Evolutionary conservation across 129 eudicot genomes (phyloP), one percentile per base, ranked within the genome.

Genomic region (Pittosporum tobira): DNA sequence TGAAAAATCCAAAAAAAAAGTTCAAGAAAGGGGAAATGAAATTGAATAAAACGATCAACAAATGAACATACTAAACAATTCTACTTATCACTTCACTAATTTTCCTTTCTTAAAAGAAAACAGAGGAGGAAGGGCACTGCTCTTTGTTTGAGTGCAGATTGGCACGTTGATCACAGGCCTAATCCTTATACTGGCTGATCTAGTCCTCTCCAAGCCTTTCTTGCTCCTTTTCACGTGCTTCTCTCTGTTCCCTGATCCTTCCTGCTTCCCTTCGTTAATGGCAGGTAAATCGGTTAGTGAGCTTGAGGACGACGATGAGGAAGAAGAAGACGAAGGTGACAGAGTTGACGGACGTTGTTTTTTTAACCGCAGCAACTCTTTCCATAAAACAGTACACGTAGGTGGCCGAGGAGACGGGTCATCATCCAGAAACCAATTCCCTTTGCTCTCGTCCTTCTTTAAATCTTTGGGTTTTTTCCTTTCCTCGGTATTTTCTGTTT

Each of bases 331-430:
- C 18, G 96, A 79, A 0, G 84, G 68, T 5, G 82, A 78, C 16
- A 79, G 51, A 0, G 95, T 67, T 22, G 94, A 73, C 0, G 81
- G 70, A 1, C 86, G 57, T 42, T 75, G 88, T 49, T 85, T 90
- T 70, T 70, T 90, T 69, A 90, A 67, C 64, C 93, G 61, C 6
- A 85, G 30, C 47, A 90, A 52, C 56, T 90, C 97, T 51, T 90
- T 90, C 97, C 97, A 90, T 58, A 90, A 64, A 63, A 90, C 97
- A 16, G 94, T 85, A 68, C 97, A 85, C 26, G 71, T 85, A 6
- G 95, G 97, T 3, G 95, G 97, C 62, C 97, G 73, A 3, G 97
- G 97, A 4, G 97, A 90, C 0, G 97, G 97, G 62, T 90, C 97
- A 55, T 90, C 95, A 12, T 90, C 97, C 22, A 90, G 73, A 66